Evolutionary conservation across 345 rosid species (phyloP), one percentile per base, ranked within the genome.

Genomic region (Eutrema yunnanense): DNA sequence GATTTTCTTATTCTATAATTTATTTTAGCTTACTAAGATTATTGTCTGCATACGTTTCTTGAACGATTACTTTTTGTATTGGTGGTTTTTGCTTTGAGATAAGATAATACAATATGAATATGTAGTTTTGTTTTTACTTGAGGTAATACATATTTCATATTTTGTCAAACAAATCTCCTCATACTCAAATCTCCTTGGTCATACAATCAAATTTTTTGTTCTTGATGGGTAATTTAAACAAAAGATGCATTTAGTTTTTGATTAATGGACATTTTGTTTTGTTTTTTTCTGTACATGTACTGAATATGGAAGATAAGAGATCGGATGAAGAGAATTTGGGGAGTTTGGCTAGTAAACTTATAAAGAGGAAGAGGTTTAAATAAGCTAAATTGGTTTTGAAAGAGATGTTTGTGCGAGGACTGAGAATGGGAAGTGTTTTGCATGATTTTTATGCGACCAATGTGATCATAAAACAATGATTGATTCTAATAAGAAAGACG

Each of bases 291-390:
- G 22, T 19, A 19, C 22, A 19, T 19, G 22, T 19, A 19, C 22
- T 22, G 2, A 22, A 0, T 22, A 22, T 22, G 26, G 26, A 75
- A 43, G 92, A 83, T 29, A 3, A 22, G 65, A 81, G 58, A n/a
- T 71, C 86, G 72, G 96, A 84, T 56, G 33, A 69, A 2, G 86
- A 84, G 80, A 85, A 59, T 58, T 84, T 79, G 46, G 91, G 96
- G 41, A 46, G 77, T 9, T 74, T 90, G 73, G 95, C 85, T 2
- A 75, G 52, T 38, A 82, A 78, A 78, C 59, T 92, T 74, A 59
- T 92, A 1, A 50, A 65, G 49, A 51, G 74, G 47, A 46, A 67
- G 44, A 81, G 73, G 80, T 36, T 60, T n/a, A 65, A 53, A 0
- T 86, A 85, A 64, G 95, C 92, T 0, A 76, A 72, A 74, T 0